Evolutionary conservation across 352 stramenopile genomes (phyloP).

Genomic region (Globisporangium recalcitrans): DNA sequence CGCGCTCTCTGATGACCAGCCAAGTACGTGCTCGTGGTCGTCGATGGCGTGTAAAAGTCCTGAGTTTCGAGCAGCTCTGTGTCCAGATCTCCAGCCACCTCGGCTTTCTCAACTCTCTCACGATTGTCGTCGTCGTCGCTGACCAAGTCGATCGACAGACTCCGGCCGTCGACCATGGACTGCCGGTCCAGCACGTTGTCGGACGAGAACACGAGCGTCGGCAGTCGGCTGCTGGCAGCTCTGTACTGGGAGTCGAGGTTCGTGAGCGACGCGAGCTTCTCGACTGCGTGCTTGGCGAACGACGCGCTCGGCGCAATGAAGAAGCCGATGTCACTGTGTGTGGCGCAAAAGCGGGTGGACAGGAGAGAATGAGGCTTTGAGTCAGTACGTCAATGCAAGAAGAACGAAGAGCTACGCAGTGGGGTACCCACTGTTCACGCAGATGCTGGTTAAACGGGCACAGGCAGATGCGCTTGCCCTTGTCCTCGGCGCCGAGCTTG

Average conservation of each 20-base stretch:
- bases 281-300: slow-evolving; percentile 34
- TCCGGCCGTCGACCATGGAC: slow-evolving; percentile 28
- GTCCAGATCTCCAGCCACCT: neutral
- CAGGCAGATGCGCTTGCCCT: slow-evolving; percentile 26
- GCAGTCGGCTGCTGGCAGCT: neutral
- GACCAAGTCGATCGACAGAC: slow-evolving; percentile 21
- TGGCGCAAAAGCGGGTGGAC: neutral
- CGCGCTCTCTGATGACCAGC: neutral
- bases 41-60: neutral
- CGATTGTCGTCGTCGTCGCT: slow-evolving; percentile 12
- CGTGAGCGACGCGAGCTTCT: slow-evolving; percentile 19
- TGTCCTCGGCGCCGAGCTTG: slow-evolving; percentile 19
- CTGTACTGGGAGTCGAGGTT: neutral
- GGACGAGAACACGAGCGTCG: slow-evolving; percentile 46
- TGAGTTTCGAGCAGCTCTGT: neutral
- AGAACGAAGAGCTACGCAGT: slow-evolving; percentile 2
- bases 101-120: neutral
- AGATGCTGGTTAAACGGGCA: slow-evolving; percentile 37
- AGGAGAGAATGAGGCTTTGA: neutral
- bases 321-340: slow-evolving; percentile 40
- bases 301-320: slow-evolving; percentile 42
- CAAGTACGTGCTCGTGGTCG: neutral
- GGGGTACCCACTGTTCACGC: slow-evolving; percentile 26
- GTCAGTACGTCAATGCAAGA: neutral
- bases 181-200: slow-evolving; percentile 45